Base-by-base conservation (phyloP, 164 flowering plant genomes). In the Umbellularia californica region DNA sequence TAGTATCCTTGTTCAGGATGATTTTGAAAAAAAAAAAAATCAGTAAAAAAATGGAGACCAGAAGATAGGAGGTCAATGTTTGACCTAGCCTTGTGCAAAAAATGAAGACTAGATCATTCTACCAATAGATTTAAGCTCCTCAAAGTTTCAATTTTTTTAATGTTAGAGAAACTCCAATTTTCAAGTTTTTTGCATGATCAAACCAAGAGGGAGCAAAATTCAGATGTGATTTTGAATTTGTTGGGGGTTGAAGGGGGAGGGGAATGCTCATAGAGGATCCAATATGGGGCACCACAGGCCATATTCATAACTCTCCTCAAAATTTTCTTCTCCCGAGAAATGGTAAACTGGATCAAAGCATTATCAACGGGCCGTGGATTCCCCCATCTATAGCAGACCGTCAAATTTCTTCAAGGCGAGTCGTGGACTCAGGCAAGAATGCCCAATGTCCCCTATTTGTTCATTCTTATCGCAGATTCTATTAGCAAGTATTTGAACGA, bases 241-340 rank as follows among this genome's bases (percentile, higher is more conserved):
- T 9, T 5, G 47, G 47, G 47, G 47, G 47, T 41, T 41, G 47
- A 41, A 41, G 11, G 60, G 23, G 50, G 9, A 51, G 58, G 68
- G 62, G n/a, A 75, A 50, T 35, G 22, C 47, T 55, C 73, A 76
- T 77, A 50, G 62, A 50, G 65, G 71, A 41, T 41, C 47, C 47
- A 41, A 7, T 41, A 41, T 41, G 47, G 11, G 11, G 10, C 47
- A 10, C 47, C 47, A 41, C 47, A 41, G 9, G 47, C 35, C 35
- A 30, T 30, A 30, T 30, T 30, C 35, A 30, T 30, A 30, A 30
- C 35, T 30, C 35, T 30, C 35, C 35, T 30, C 35, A 30, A 30
- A 30, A 30, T 30, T 30, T 30, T 30, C 35, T 30, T 30, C 35
- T 3, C 35, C 35, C 3, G 47, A 30, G 33, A 27, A 27, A 27